Evolutionary conservation across 768 basidiomycete species (phyloP).

Genomic region (Russula ochroleuca): DNA sequence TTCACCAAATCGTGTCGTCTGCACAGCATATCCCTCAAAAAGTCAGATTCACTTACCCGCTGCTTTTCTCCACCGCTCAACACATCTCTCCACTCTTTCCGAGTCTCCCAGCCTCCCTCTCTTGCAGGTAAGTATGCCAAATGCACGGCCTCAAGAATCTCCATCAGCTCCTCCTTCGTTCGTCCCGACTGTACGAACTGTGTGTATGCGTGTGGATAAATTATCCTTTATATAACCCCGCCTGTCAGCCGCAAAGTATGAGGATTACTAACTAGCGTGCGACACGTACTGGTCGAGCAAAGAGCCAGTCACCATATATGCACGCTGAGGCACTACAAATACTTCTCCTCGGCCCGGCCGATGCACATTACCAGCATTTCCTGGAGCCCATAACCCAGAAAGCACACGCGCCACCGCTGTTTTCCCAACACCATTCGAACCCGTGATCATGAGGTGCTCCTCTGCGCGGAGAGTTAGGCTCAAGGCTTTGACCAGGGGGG

Average conservation of each 20-base stretch:
- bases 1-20: conserved; percentile 14
- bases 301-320: conserved; percentile 87
- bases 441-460: conserved; percentile 91
- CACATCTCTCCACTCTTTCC: conserved; percentile 96
- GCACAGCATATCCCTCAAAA: not conserved
- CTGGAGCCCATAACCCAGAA: conserved; percentile 81
- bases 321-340: conserved; percentile 88
- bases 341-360: conserved; percentile 39
- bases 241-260: not conserved
- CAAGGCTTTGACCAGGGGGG: conserved; percentile 61
- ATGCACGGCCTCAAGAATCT: conserved; percentile 77
- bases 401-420: conserved; percentile 84
- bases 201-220: conserved; percentile 84
- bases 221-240: conserved; percentile 44
- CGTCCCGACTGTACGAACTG: conserved; percentile 58
- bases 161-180: conserved; percentile 64
- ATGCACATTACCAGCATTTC: conserved; percentile 34
- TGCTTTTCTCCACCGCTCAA: conserved; percentile 97
- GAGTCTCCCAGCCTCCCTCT: conserved; percentile 84
- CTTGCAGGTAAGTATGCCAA: conserved; percentile 78
- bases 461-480: conserved; percentile 59
- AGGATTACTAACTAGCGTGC: not conserved
- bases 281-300: conserved; percentile 71
- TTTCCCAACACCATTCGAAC: conserved; percentile 90
- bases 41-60: conserved; percentile 45